Evolutionary conservation across 2,329 filamentous ascomycete species (phyloP).

Genomic region (Venturia aucupariae): DNA sequence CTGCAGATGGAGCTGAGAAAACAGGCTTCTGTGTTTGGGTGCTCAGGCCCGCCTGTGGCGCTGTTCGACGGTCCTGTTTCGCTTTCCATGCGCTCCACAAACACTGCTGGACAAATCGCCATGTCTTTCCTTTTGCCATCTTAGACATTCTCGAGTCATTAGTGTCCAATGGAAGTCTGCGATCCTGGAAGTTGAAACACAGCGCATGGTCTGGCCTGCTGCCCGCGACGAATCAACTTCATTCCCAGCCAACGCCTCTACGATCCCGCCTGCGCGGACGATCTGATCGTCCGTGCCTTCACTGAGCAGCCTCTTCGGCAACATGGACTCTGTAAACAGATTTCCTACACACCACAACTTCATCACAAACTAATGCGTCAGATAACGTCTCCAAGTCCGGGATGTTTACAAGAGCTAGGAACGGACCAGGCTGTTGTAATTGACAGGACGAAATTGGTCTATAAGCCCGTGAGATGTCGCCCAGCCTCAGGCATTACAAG

Average conservation of each 20-base stretch:
- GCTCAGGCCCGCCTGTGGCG: background rate
- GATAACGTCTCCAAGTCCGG: background rate
- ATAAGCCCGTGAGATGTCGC: background rate
- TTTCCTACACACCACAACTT: background rate
- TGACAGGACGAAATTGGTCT: background rate
- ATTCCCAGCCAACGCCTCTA: background rate
- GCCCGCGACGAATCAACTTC: background rate
- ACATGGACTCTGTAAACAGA: background rate
- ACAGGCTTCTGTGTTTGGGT: background rate
- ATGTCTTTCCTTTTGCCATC: background rate
- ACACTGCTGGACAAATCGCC: background rate
- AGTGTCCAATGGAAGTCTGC: background rate
- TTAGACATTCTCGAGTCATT: background rate
- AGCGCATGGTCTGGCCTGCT: background rate
- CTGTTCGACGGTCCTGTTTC: background rate
- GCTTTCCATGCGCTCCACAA: background rate
- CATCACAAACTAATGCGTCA: slow-evolving; percentile 3
- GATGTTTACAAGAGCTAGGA: background rate
- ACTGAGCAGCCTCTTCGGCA: background rate
- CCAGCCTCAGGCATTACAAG: background rate
- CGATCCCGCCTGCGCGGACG: background rate
- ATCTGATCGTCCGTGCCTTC: background rate
- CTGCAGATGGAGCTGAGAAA: background rate
- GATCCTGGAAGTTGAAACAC: background rate
- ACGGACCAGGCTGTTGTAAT: background rate